Conservation (phyloP, 1,139 yeast genomes). For the Groenewaldozyma sp. region DNA sequence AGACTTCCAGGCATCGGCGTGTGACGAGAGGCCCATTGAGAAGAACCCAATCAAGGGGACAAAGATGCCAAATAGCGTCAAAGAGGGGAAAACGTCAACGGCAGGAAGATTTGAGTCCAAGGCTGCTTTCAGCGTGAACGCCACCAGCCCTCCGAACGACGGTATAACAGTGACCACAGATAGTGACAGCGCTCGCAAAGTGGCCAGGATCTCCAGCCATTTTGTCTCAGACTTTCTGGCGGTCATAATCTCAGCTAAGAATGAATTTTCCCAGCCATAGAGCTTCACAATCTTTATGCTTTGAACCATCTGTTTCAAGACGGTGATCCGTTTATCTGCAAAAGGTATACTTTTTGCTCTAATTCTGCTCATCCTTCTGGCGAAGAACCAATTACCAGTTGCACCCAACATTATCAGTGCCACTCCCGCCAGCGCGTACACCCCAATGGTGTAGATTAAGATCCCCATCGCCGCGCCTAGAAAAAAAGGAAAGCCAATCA, state of each 20-base stretch:
- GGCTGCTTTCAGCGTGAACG: constrained; percentile 59
- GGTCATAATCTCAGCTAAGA: constrained; percentile 35
- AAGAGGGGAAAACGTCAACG: constrained; percentile 62
- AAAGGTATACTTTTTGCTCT: constrained; percentile 39
- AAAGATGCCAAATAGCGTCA: constrained; percentile 59
- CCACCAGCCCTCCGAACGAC: constrained; percentile 51
- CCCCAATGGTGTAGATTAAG: constrained; percentile 55
- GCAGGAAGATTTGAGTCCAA: constrained; percentile 41
- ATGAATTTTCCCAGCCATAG: constrained; percentile 62
- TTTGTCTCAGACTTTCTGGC: constrained; percentile 38
- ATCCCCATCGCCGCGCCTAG: constrained; percentile 49
- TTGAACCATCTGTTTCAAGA: constrained; percentile 50
- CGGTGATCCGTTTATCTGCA: constrained; percentile 49
- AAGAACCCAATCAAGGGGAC: constrained; percentile 56
- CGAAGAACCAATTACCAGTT: constrained; percentile 19
- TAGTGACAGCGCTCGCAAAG: constrained; percentile 42
- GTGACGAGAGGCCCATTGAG: constrained; percentile 46
- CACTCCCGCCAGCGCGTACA: constrained; percentile 49
- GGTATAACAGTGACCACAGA: constrained; percentile 52
- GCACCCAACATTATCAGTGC: constrained; percentile 33
- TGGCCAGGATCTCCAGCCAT: constrained; percentile 21
- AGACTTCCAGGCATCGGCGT: constrained; percentile 57
- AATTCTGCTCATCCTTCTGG: constrained; percentile 34
- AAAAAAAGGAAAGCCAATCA: constrained; percentile 43
- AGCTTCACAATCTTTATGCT: constrained; percentile 56